Conservation (phyloP, 1,139 yeast genomes). For the Hanseniaspora sp. region DNA sequence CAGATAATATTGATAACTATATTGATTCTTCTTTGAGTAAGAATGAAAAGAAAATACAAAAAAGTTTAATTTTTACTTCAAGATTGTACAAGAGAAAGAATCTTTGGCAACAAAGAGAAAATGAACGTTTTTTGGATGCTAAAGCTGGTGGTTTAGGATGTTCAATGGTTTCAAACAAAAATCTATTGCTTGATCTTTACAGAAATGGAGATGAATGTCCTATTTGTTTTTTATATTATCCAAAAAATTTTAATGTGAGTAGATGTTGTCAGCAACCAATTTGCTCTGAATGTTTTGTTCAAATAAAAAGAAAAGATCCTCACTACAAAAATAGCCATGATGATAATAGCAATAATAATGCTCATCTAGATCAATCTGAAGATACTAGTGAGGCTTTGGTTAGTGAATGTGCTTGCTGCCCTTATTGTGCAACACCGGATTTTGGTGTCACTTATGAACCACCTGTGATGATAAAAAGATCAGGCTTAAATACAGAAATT, state of each 20-base stretch:
- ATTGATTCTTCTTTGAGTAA: slow-evolving; percentile 41
- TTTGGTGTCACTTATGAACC: slow-evolving; percentile 76
- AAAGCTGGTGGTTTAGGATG: slow-evolving; percentile 20
- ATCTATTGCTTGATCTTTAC: slow-evolving; percentile 44
- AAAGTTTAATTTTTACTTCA: slow-evolving; percentile 44
- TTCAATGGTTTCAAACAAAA: slow-evolving; percentile 31
- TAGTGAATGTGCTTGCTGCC: slow-evolving; percentile 83
- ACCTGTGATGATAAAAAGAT: slow-evolving; percentile 48
- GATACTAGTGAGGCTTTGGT: slow-evolving; percentile 52
- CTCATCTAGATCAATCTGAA: slow-evolving; percentile 28
- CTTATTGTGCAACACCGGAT: slow-evolving; percentile 80
- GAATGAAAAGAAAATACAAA: slow-evolving; percentile 39
- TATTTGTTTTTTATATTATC: slow-evolving; percentile 81
- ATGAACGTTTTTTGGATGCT: slow-evolving; percentile 38
- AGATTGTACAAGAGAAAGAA: slow-evolving; percentile 39
- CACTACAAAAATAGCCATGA: slow-evolving; percentile 70
- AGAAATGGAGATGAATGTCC: slow-evolving; percentile 73
- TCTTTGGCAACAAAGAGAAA: slow-evolving; percentile 45
- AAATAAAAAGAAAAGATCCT: slow-evolving; percentile 85
- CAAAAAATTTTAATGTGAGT: slow-evolving; percentile 66
- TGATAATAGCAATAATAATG: slow-evolving; percentile 36
- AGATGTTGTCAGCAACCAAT: slow-evolving; percentile 89
- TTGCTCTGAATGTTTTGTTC: slow-evolving; percentile 94
- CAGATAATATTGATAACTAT: slow-evolving; percentile 31
- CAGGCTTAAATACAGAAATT: slow-evolving; percentile 37